Evolutionary conservation across 768 basidiomycete genomes (phyloP), one percentile per base, ranked within the genome.

Genomic region (Peribolospora baueri): DNA sequence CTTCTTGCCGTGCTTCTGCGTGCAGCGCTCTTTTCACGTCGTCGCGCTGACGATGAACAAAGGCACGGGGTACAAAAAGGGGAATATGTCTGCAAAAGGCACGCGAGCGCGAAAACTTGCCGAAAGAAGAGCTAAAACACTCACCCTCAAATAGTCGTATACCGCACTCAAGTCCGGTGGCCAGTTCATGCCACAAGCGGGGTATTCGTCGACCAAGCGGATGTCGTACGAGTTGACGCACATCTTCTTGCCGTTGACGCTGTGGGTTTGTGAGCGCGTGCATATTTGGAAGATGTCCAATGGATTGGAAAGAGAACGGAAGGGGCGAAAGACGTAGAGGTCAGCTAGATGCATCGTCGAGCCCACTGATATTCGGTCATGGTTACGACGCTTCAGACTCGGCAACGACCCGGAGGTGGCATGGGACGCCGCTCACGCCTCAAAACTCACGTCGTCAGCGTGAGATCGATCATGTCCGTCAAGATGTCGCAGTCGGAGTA

Each of bases 181-280:
- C 91, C 90, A 98, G 68, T 88, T 91, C 86, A 91, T 84, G 3
- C 91, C 93, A 66, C 93, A 98, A 0, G 77, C 81, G 13, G 93
- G 93, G 42, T 65, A 70, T 9, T 74, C 74, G 65, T 98, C 93
- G 54, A 46, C 58, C 14, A 56, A 53, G 37, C 93, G 82, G 10
- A 95, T 76, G 64, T 98, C 93, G 61, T 98, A 98, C 45, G 95
- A 77, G 65, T 98, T 98, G 58, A 90, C 70, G 65, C 93, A 98
- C 69, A 78, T 79, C 38, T 73, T 68, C 59, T 73, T 70, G 8
- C 78, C 83, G 52, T 84, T 72, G 46, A 79, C 71, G 43, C 84
- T 87, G 60, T 14, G 7, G 7, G 3, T 25, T 25, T 25, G 25
- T 25, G 25, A 25, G 25, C 25, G 25, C 25, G 25, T 25, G 25